A percentile compares a stretch with the other conserved stretches of the same genome.
These are phyloP conservation scores for Alternaria atra DNA, from an alignment of 2,329 filamentous ascomycete species.

Conservation along the genomic window DNA sequence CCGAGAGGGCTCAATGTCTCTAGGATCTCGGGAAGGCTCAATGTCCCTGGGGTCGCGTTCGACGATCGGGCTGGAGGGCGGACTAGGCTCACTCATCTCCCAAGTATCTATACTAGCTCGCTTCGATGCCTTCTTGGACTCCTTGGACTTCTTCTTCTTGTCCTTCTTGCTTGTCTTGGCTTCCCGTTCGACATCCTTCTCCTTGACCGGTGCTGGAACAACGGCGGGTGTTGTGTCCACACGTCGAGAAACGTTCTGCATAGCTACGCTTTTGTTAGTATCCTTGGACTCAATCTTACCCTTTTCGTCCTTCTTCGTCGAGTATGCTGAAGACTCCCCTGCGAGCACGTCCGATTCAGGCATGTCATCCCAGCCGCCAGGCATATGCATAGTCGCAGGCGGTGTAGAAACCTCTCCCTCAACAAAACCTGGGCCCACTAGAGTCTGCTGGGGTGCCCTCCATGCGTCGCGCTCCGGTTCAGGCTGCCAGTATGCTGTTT, in stretches of 20 bases:
- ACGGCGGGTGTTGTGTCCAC: conserved; percentile 16
- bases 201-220: conserved; percentile 21
- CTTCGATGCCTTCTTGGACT: conserved; percentile 46
- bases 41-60: conserved; percentile 45
- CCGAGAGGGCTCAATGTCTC: neutral
- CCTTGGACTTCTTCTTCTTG: conserved; percentile 47
- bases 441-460: conserved; percentile 9
- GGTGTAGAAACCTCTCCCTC: conserved; percentile 55
- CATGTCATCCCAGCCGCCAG: conserved; percentile 66
- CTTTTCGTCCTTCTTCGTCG: conserved; percentile 36
- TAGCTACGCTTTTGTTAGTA: conserved; percentile 34
- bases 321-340: conserved; percentile 25
- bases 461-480: conserved; percentile 53
- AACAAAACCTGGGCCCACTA: conserved; percentile 48
- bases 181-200: conserved; percentile 49
- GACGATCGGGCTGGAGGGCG: conserved; percentile 31
- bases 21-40: conserved; percentile 16
- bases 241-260: conserved; percentile 24
- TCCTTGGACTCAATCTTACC: conserved; percentile 37
- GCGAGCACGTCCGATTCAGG: conserved; percentile 29
- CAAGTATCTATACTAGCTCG: conserved; percentile 40
- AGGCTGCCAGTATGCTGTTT: conserved; percentile 53
- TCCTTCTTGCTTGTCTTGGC: conserved; percentile 32
- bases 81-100: conserved; percentile 41
- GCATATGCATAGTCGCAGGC: conserved; percentile 68